Evolutionary conservation across 2,329 filamentous ascomycete genomes (phyloP).

Genomic region (Xylariaceae sp.): DNA sequence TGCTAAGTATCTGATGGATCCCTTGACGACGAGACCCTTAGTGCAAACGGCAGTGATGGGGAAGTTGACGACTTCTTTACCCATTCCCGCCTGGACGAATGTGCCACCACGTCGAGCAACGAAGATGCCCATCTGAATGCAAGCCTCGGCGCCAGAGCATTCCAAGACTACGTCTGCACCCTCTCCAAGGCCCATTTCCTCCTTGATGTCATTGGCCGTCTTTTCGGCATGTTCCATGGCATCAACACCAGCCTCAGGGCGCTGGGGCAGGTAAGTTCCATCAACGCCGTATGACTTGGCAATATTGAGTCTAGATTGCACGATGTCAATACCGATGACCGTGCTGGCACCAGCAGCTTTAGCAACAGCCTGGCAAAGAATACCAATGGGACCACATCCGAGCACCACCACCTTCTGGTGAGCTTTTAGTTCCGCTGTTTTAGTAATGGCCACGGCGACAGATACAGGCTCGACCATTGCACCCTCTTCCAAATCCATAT

Average conservation of each 20-base stretch:
- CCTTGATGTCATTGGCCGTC: constrained; percentile 37
- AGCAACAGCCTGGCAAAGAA: constrained; percentile 43
- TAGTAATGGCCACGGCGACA: constrained; percentile 46
- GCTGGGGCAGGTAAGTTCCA: constrained; percentile 37
- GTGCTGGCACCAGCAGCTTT: constrained; percentile 42
- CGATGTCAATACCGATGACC: constrained; percentile 46
- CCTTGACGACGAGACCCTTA: constrained; percentile 44
- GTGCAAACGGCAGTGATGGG: constrained; percentile 48
- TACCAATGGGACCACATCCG: constrained; percentile 47
- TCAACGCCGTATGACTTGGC: constrained; percentile 43
- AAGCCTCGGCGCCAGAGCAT: constrained; percentile 42
- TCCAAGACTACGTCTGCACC: constrained; percentile 49
- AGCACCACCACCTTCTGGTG: constrained; percentile 44
- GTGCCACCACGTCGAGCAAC: constrained; percentile 43
- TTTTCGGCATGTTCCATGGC: constrained; percentile 35
- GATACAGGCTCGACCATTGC: constrained; percentile 51
- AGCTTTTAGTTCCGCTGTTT: constrained; percentile 36
- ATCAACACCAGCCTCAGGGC: constrained; percentile 28
- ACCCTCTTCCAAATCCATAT: constrained; percentile 46
- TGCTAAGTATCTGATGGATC: constrained; percentile 47
- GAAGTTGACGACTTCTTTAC: constrained; percentile 43
- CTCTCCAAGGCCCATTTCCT: constrained; percentile 36
- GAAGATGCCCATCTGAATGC: constrained; percentile 45
- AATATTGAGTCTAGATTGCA: constrained; percentile 37
- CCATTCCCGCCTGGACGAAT: constrained; percentile 51